Conservation (phyloP, 1,284 basidiomycete species). For the Boletus smithii region DNA sequence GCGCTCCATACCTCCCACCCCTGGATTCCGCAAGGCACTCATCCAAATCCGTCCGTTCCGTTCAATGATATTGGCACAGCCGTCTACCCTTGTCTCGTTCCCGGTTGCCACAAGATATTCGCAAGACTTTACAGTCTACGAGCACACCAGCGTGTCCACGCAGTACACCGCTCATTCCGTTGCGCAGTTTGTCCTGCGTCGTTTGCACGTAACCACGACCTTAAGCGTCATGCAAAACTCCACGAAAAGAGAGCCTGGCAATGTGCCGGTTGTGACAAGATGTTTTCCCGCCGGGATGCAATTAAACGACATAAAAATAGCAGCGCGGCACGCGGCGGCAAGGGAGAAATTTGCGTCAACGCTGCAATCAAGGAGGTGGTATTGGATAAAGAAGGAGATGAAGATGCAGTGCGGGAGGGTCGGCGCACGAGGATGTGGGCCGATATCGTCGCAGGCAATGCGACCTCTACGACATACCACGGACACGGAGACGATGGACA, state of each 20-base stretch:
- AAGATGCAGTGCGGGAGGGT: conserved; percentile 50
- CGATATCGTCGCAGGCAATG: conserved; percentile 45
- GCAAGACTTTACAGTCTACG: conserved; percentile 63
- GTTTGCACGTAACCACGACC: conserved; percentile 72
- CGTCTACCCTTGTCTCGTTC: conserved; percentile 67
- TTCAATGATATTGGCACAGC: conserved; percentile 62
- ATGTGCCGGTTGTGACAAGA: conserved; percentile 65
- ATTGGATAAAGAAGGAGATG: conserved; percentile 49
- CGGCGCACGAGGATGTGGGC: conserved; percentile 61
- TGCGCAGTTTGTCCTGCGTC: conserved; percentile 65
- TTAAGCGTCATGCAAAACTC: conserved; percentile 66
- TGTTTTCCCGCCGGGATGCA: conserved; percentile 72
- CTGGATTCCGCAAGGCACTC: conserved; percentile 30
- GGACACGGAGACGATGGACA: conserved; percentile 31
- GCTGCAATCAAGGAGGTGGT: conserved; percentile 60
- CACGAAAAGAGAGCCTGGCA: conserved; percentile 69
- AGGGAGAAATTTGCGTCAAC: conserved; percentile 48
- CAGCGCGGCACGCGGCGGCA: conserved; percentile 44
- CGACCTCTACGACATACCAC: conserved; percentile 26
- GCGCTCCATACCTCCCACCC: conserved; percentile 33
- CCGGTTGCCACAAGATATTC: conserved; percentile 62
- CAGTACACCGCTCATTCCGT: conserved; percentile 58
- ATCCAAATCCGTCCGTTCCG: conserved; percentile 21
- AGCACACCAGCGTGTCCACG: conserved; percentile 61
- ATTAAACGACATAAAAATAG: conserved; percentile 70